Percentiles rank a stretch among this genome's conserved stretches.
Evolutionary conservation across 192 early-diverging fungal genomes (phyloP).

Genomic region (Coemansia sp.): DNA sequence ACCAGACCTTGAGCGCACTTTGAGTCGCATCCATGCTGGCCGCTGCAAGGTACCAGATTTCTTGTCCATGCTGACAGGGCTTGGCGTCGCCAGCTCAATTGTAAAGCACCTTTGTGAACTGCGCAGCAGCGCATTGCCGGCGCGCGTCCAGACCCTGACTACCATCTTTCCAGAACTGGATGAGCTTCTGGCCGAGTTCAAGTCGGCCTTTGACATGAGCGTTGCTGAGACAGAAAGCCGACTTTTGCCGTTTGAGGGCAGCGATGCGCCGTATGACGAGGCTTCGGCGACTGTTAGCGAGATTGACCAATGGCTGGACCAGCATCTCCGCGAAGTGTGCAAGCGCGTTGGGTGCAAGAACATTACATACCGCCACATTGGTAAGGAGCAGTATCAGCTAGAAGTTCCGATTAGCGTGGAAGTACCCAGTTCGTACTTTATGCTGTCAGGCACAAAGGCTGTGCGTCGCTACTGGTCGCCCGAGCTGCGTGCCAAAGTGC

Average conservation of each 20-base stretch:
- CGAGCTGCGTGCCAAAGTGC: constrained; percentile 61
- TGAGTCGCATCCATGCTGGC: constrained; percentile 85
- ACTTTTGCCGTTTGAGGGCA: constrained; percentile 66
- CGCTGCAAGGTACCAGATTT: constrained; percentile 86
- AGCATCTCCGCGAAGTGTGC: constrained; percentile 65
- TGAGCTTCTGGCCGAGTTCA: constrained; percentile 67
- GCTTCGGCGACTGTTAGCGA: constrained; percentile 55
- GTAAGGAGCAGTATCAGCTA: constrained; percentile 95
- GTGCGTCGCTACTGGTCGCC: constrained; percentile 85
- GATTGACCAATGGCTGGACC: constrained; percentile 66
- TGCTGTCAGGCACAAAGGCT: constrained; percentile 74
- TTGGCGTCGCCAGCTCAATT: constrained; percentile 50
- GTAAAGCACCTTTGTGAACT: constrained; percentile 8
- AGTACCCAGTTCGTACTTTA: constrained; percentile 74
- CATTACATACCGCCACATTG: constrained; percentile 81
- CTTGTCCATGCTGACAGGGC: constrained; percentile 58
- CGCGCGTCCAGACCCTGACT: constrained; percentile 24
- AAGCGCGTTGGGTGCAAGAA: constrained; percentile 62
- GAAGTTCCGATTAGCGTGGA: constrained; percentile 75
- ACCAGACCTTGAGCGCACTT: constrained; percentile 87
- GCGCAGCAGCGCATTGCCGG: constrained; percentile 10
- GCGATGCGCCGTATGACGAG: constrained; percentile 79
- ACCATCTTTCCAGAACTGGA: constrained; percentile 60
- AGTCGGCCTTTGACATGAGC: constrained; percentile 69
- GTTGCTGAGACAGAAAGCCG: constrained; percentile 59